Percentiles rank a stretch among this genome's conserved stretches.
These are phyloP conservation scores for Plasmodium vivax DNA, from an alignment of 169 alveolate genomes.

Conservation along the genomic window DNA sequence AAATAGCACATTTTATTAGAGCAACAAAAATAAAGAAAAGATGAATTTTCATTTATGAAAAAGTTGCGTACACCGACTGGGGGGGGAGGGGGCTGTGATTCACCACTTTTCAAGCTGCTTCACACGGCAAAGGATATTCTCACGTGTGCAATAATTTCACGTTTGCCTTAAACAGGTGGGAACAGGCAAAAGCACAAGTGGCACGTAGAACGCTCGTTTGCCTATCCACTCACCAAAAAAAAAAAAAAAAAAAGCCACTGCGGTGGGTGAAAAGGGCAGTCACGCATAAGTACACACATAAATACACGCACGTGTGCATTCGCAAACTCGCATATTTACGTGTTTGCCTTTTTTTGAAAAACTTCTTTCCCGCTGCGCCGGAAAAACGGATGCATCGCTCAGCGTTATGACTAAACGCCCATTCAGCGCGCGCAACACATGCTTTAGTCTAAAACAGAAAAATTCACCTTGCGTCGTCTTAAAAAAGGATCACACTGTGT, in stretches of 20 bases:
- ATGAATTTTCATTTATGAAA: slow-evolving; percentile 25
- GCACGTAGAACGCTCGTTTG: not conserved
- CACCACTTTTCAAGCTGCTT: not conserved
- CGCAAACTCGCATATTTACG: not conserved
- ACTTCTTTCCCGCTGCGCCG: not conserved
- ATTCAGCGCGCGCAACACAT: not conserved
- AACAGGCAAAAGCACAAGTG: not conserved
- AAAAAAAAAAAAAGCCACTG: not conserved
- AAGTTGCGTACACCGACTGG: not conserved
- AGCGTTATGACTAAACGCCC: not conserved
- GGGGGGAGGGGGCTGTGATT: not conserved
- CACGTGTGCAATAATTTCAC: not conserved
- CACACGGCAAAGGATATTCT: not conserved
- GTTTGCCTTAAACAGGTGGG: not conserved
- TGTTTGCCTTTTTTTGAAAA: not conserved
- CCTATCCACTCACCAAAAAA: not conserved
- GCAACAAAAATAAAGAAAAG: not conserved
- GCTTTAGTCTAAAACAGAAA: not conserved
- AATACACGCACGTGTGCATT: not conserved
- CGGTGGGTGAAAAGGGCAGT: not conserved
- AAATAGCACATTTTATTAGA: slow-evolving; percentile 32
- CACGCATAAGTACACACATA: not conserved
- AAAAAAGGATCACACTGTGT: not conserved
- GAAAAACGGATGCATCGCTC: slow-evolving; percentile 1
- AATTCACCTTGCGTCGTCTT: not conserved